phyloP scores from a whole-genome alignment of 257 asterid species.

The Craterostigma plantagineum region DNA sequence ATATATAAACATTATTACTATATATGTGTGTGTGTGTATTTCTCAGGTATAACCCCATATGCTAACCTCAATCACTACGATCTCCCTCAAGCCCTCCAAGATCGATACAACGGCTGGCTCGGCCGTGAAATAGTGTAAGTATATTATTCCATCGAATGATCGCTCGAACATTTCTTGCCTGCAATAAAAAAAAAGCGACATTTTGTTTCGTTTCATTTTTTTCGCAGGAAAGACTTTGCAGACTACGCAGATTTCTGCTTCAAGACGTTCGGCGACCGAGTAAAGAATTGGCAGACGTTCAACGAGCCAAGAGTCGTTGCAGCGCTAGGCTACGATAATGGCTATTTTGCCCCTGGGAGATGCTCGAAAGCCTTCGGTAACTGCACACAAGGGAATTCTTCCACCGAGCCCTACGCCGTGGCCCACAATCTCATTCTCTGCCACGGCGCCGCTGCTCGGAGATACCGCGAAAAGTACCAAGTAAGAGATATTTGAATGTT shows the following conservation, averaged over 20 bases:
- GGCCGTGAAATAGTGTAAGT: conserved; percentile 69
- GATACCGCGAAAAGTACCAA: conserved; percentile 61
- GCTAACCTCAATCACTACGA: conserved; percentile 85
- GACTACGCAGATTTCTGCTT: conserved; percentile 89
- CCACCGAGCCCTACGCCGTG: conserved; percentile 82
- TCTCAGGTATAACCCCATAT: conserved; percentile 73
- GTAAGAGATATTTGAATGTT: no score
- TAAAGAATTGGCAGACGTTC: conserved; percentile 80
- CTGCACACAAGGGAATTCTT: conserved; percentile 65
- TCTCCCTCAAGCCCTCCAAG: conserved; percentile 88
- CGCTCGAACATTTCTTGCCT: no score
- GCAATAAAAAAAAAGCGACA: background rate
- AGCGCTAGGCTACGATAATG: conserved; percentile 73
- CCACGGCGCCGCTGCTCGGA: conserved; percentile 57
- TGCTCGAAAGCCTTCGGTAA: conserved; percentile 74
- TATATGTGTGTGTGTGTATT: background rate
- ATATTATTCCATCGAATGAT: no score
- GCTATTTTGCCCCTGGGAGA: conserved; percentile 79
- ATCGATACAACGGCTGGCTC: conserved; percentile 72
- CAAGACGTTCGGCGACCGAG: conserved; percentile 82
- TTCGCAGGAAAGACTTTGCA: conserved; percentile 71
- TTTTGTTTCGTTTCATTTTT: background rate
- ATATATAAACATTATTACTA: background rate
- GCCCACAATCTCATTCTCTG: conserved; percentile 64
- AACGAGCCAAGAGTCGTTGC: conserved; percentile 88